phyloP scores from a whole-genome alignment of 2,329 filamentous ascomycete genomes.

The Colletotrichum sp. region DNA sequence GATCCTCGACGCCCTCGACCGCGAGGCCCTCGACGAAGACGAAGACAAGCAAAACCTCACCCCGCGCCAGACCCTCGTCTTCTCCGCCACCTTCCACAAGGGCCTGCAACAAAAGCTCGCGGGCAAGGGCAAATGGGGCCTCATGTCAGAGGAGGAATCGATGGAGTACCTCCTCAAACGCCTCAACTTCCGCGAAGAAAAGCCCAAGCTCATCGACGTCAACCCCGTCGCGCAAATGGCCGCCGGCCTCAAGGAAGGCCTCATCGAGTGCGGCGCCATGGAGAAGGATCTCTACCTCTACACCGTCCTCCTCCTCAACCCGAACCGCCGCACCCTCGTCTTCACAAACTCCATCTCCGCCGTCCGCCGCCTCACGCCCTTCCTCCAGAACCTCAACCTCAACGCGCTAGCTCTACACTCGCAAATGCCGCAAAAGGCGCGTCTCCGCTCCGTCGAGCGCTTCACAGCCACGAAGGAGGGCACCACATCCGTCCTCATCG shows the following conservation, averaged over 20 bases:
- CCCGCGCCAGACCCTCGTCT: slow-evolving; percentile 86
- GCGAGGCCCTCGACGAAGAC: slow-evolving; percentile 67
- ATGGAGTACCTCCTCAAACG: slow-evolving; percentile 94
- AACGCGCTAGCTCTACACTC: slow-evolving; percentile 84
- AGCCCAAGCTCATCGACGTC: slow-evolving; percentile 89
- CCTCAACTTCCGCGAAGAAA: slow-evolving; percentile 83
- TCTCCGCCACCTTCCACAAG: slow-evolving; percentile 95
- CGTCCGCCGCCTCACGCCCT: slow-evolving; percentile 82
- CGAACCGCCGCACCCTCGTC: slow-evolving; percentile 80
- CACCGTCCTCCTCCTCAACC: slow-evolving; percentile 81
- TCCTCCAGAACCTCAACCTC: slow-evolving; percentile 83
- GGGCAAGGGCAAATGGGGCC: slow-evolving; percentile 67
- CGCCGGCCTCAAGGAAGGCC: slow-evolving; percentile 80
- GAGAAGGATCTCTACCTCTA: slow-evolving; percentile 99
- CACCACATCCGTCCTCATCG: slow-evolving; percentile 74
- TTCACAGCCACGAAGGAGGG: slow-evolving; percentile 71
- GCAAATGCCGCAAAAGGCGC: slow-evolving; percentile 94
- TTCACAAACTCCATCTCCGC: slow-evolving; percentile 97
- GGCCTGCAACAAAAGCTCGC: slow-evolving; percentile 89
- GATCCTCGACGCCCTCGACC: slow-evolving; percentile 82
- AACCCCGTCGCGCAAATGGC: slow-evolving; percentile 93
- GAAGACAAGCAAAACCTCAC: slow-evolving; percentile 49
- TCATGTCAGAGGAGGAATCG: slow-evolving; percentile 75
- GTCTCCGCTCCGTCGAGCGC: slow-evolving; percentile 88
- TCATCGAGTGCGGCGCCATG: slow-evolving; percentile 90